Conservation (phyloP, 2,329 filamentous ascomycete genomes). For the Exophiala spinifera region DNA sequence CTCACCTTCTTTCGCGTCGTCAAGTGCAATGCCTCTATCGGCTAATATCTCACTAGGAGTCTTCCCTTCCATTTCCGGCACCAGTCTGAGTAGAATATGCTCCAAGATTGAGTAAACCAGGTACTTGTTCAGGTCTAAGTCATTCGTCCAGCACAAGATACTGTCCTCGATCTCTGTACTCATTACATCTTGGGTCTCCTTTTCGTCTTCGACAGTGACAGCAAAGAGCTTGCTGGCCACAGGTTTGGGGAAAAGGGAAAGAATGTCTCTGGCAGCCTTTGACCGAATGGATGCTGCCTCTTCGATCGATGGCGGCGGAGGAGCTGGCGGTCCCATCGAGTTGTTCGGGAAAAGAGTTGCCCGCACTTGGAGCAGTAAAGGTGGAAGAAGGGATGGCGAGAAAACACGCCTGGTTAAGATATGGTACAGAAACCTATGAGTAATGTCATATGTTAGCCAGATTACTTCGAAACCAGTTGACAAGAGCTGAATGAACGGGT, state of each 20-base stretch:
- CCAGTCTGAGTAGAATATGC: conserved; percentile 71
- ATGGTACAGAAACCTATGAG: conserved; percentile 43
- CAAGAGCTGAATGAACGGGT: too few species aligned
- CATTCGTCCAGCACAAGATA: conserved; percentile 70
- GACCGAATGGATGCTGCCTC: conserved; percentile 38
- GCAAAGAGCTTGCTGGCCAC: conserved; percentile 46
- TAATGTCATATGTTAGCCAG: conserved; percentile 10
- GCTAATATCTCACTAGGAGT: conserved; percentile 69
- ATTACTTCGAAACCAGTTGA: neutral
- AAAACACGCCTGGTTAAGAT: conserved; percentile 59
- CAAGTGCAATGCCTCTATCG: conserved; percentile 57
- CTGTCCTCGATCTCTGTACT: conserved; percentile 59
- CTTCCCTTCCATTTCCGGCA: conserved; percentile 77
- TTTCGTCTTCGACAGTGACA: conserved; percentile 44
- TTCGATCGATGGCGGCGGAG: conserved; percentile 26
- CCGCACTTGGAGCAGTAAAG: conserved; percentile 60
- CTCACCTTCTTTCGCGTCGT: neutral
- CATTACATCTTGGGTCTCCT: conserved; percentile 51
- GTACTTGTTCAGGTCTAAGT: conserved; percentile 90
- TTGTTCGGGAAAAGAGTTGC: conserved; percentile 76
- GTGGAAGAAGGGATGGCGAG: conserved; percentile 62
- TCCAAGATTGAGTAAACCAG: conserved; percentile 80
- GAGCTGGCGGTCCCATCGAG: conserved; percentile 30
- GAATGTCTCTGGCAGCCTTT: conserved; percentile 43
- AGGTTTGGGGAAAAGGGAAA: conserved; percentile 42